Base-by-base conservation (phyloP, 1,139 yeast species). In the Debaryomycetaceae sp. region DNA sequence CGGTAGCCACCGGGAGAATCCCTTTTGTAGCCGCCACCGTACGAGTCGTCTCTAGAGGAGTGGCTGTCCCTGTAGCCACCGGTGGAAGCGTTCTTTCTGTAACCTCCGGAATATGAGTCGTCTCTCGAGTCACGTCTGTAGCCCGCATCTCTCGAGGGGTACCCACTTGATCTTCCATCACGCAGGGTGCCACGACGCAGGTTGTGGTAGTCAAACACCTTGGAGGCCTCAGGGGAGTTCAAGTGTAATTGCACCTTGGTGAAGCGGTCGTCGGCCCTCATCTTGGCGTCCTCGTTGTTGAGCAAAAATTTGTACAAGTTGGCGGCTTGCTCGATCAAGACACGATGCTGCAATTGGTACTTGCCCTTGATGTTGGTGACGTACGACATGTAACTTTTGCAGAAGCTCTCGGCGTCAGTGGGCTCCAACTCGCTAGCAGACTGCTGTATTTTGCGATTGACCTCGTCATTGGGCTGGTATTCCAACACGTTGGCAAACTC, bases 401-500 rank as follows among this genome's bases (percentile, higher is more conserved):
- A 28, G 18, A 21, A 27, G 14, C 17, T 10, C 9, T 29, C 35
- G 10, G 23, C 18, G 12, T 24, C 32, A 15, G 10, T 14, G 14
- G 16, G 16, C 13, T 13, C 23, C 11, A 27, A 10, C 5, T 18
- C 36, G 31, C 16, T 40, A 21, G 37, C 43, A 5, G 40, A 25
- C 18, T 49, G 11, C 14, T 27, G 40, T 27, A 65, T 40, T 21
- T 44, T 33, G 3, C 39, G 35, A 18, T 60, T 58, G 32, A 56
- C 40, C 20, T 53, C 56, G 18, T 34, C 43, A 30, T 48, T 45
- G 16, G 51, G 38, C 27, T 50, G 49, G 39, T 53, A 59, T 18
- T 52, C 51, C 14, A 38, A 45, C 29, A 50, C 61, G 30, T 71
- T 65, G 15, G 61, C 47, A 40, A 82, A 76, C 12, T 49, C 54